Conservation (phyloP, 75 land plant species). For the Gnetum montanum region DNA sequence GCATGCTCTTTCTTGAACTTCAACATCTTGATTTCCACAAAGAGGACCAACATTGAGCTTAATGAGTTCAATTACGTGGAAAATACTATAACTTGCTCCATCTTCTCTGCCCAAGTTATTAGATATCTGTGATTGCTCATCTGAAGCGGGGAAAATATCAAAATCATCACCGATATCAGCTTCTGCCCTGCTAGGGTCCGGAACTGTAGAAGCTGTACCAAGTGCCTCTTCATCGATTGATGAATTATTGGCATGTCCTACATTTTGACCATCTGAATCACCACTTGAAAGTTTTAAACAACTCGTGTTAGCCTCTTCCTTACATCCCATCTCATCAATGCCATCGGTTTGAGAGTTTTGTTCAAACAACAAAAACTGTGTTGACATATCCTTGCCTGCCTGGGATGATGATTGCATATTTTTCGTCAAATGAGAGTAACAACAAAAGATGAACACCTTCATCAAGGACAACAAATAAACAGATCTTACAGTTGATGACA, state of each 20-base stretch:
- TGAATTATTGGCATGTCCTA: too few relatives aligned
- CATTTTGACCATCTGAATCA: too few relatives aligned
- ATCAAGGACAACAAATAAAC: constrained; percentile 77
- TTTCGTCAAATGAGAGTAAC: constrained; percentile 15
- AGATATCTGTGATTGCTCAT: not conserved
- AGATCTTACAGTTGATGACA: constrained; percentile 66
- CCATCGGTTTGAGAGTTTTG: not conserved
- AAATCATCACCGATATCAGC: not conserved
- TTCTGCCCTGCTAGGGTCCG: not conserved
- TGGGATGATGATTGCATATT: too few relatives aligned
- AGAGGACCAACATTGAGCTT: constrained; percentile 48
- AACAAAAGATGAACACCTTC: constrained; percentile 60
- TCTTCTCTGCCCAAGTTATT: constrained; percentile 6
- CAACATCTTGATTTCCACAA: constrained; percentile 48
- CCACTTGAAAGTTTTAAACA: constrained; percentile 1
- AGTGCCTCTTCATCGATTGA: constrained; percentile 1
- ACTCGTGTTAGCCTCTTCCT: not conserved
- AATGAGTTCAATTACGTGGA: constrained; percentile 30
- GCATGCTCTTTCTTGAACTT: constrained; percentile 70
- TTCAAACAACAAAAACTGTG: too few relatives aligned
- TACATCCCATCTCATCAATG: not conserved
- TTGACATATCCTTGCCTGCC: too few relatives aligned
- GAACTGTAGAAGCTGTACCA: constrained; percentile 3
- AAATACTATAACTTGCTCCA: constrained; percentile 15
- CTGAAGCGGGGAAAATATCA: not conserved